A percentile compares a stretch with the other conserved stretches of the same genome.
Conservation (phyloP, 306 rosid genomes). For the Fagus crenata region DNA sequence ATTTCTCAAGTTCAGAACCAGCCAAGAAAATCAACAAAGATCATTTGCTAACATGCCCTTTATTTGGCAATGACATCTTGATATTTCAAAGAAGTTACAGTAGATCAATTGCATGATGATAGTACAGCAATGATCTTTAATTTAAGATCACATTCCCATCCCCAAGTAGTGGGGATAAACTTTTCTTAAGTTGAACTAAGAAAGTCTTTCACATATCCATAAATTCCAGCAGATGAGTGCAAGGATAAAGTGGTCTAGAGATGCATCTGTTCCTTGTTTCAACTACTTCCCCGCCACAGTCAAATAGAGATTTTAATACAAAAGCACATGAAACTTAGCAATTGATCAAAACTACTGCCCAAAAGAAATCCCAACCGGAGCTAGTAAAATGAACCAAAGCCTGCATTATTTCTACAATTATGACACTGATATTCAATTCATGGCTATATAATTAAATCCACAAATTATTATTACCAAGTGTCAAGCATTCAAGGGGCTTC, state of each 20-base stretch:
- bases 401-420: constrained; percentile 4
- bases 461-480: constrained; percentile 62
- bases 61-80: too few species aligned
- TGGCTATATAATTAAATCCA: constrained; percentile 6
- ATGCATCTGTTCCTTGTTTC: constrained; percentile 17
- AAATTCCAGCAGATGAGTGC: constrained; percentile 1
- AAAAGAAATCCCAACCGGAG: constrained; percentile 11
- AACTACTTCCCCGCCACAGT: neutral
- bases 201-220: neutral
- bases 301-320: neutral
- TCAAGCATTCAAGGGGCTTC: constrained; percentile 87
- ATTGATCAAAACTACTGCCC: constrained; percentile 13
- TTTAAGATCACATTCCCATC: constrained; percentile 3
- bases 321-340: neutral
- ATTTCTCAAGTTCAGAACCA: constrained; percentile 2
- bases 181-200: constrained; percentile 5
- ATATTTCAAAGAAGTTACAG: too few species aligned
- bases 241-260: neutral
- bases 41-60: too few species aligned
- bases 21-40: neutral
- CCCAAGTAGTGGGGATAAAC: constrained; percentile 5
- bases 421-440: neutral
- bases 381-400: constrained; percentile 11
- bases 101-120: constrained; percentile 5
- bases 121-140: neutral